Percentiles rank a stretch among this genome's conserved stretches.
These are phyloP conservation scores for Rubroshorea leprosula DNA, from an alignment of 345 rosid genomes.

Conservation along the genomic window DNA sequence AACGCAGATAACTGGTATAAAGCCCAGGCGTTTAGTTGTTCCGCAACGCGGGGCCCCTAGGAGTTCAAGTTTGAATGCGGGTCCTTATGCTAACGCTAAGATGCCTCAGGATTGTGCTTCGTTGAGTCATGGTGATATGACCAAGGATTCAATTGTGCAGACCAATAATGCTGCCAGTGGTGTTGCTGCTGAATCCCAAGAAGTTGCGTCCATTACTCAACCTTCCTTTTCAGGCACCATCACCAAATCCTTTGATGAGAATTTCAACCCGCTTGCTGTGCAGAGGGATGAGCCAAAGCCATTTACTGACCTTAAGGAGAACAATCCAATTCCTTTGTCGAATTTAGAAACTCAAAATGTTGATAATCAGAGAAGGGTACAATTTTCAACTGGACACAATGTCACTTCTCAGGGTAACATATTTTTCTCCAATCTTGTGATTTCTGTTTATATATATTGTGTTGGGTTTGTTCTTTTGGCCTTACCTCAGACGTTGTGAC, in stretches of 20 bases:
- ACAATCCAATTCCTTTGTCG: slow-evolving; percentile 23
- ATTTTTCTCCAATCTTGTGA: slow-evolving; percentile 9
- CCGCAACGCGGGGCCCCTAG: slow-evolving; percentile 41
- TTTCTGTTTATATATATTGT: slow-evolving; percentile 6
- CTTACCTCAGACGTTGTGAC: slow-evolving; percentile 9
- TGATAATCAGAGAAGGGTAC: slow-evolving; percentile 44
- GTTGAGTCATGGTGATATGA: slow-evolving; percentile 25
- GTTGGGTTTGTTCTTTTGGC: neutral
- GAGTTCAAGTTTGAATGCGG: slow-evolving; percentile 20
- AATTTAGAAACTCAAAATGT: slow-evolving; percentile 32
- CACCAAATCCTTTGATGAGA: slow-evolving; percentile 37
- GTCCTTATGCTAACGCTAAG: slow-evolving; percentile 20
- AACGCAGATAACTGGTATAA: slow-evolving; percentile 43
- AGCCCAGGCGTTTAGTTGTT: slow-evolving; percentile 51
- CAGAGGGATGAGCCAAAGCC: slow-evolving; percentile 28
- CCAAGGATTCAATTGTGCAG: slow-evolving; percentile 30
- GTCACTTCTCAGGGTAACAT: slow-evolving; percentile 55
- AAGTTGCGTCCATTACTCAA: too few relatives aligned
- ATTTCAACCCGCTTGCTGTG: slow-evolving; percentile 28
- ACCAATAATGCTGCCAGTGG: slow-evolving; percentile 25
- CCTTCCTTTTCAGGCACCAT: too few relatives aligned
- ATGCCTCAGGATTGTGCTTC: slow-evolving; percentile 38
- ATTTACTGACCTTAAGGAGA: slow-evolving; percentile 27
- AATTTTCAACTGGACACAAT: slow-evolving; percentile 37
- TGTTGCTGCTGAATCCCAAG: slow-evolving; percentile 43